phyloP scores from a whole-genome alignment of 2,329 filamentous ascomycete species.

The Pseudogymnoascus sp. region DNA sequence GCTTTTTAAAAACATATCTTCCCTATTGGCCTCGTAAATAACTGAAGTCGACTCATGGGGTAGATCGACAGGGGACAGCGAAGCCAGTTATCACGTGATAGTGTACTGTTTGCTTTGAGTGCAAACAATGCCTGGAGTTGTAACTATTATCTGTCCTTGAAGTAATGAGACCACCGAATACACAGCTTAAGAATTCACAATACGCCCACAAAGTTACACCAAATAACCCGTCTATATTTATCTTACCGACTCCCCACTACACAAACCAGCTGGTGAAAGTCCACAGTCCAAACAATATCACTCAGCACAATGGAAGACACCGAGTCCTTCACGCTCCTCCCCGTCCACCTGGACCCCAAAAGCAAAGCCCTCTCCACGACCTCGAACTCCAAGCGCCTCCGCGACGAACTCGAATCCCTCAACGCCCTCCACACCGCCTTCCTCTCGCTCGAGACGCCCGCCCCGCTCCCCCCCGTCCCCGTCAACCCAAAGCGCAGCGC shows the following conservation, averaged over 20 bases:
- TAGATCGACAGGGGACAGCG: not conserved
- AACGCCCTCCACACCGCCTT: slow-evolving; percentile 75
- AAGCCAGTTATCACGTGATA: not conserved
- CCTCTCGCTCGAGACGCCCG: slow-evolving; percentile 56
- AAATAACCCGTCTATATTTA: not conserved
- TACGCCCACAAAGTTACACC: not conserved
- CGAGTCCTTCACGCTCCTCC: slow-evolving; percentile 75
- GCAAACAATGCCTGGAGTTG: slow-evolving; percentile 1
- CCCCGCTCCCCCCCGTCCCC: slow-evolving; percentile 79
- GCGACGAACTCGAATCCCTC: slow-evolving; percentile 62
- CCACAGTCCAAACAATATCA: slow-evolving; percentile 11
- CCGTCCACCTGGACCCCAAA: slow-evolving; percentile 72
- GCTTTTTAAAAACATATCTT: not conserved
- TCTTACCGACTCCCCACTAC: not conserved
- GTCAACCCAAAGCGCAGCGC: slow-evolving; percentile 89
- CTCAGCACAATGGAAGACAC: slow-evolving; percentile 46
- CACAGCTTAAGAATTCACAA: not conserved
- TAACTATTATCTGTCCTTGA: slow-evolving; percentile 11
- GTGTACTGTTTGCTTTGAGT: not conserved
- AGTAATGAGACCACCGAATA: not conserved
- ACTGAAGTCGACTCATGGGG: not conserved
- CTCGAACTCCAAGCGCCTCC: slow-evolving; percentile 45
- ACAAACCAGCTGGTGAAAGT: not conserved
- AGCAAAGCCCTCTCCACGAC: slow-evolving; percentile 63
- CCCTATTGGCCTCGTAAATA: not conserved